Percentiles rank a stretch among this genome's conserved stretches.
Conservation (phyloP, 1,284 basidiomycete species). For the Moesziomyces sp. region DNA sequence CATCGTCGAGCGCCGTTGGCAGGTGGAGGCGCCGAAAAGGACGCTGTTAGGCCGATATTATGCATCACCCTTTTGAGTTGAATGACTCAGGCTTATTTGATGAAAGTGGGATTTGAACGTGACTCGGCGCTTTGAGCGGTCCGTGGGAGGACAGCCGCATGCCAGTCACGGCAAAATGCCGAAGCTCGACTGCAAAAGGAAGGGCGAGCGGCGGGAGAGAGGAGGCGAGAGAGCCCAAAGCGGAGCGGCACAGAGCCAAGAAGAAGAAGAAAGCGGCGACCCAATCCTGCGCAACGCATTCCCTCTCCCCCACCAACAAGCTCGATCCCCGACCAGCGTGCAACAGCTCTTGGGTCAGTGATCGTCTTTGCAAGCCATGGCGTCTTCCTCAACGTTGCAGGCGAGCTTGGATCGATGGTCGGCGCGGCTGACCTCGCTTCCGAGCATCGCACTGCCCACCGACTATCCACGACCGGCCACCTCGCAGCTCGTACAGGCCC, state of each 20-base stretch:
- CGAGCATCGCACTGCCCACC: slow-evolving; percentile 91
- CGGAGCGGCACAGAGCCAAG: not conserved
- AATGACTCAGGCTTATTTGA: not conserved
- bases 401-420: slow-evolving; percentile 60
- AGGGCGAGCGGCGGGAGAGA: no score
- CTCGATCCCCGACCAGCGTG: not conserved
- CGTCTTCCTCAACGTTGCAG: slow-evolving; percentile 19
- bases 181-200: not conserved
- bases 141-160: not conserved
- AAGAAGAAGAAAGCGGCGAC: not conserved
- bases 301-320: not conserved
- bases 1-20: no score
- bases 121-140: not conserved
- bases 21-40: no score
- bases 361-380: slow-evolving; percentile 10
- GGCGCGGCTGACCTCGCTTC: slow-evolving; percentile 73
- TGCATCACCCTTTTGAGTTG: no score
- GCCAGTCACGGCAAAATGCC: not conserved
- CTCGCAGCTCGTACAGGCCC: slow-evolving; percentile 61
- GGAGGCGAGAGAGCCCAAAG: not conserved
- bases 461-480: slow-evolving; percentile 88
- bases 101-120: not conserved
- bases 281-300: no score
- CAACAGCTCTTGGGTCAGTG: not conserved
- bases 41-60: no score